These are phyloP conservation scores for Phaeosphaeriaceae sp. DNA, from an alignment of 2,329 filamentous ascomycete species.

Conservation along the genomic window DNA sequence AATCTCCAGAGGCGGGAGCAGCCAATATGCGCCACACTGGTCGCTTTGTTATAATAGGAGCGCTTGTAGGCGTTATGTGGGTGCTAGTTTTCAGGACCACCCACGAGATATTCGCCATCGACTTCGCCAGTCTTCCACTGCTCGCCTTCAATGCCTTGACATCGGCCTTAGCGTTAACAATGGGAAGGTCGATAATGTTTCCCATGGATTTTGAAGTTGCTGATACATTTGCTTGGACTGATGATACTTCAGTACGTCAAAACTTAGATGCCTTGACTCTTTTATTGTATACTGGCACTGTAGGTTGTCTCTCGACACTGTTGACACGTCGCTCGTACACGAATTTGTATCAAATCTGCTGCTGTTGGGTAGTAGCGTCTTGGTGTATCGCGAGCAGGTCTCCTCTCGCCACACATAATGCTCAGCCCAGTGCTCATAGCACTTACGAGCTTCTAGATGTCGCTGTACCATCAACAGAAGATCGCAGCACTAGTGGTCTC, in stretches of 20 bases:
- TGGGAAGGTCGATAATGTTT: conserved; percentile 12
- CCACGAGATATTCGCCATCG: conserved; percentile 12
- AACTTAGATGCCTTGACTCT: conserved; percentile 11
- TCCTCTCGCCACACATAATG: too few relatives aligned
- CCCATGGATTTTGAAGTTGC: conserved; percentile 12
- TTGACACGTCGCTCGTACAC: conserved; percentile 28
- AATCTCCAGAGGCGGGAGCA: conserved; percentile 8
- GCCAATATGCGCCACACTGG: conserved; percentile 1
- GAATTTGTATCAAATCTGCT: conserved; percentile 18
- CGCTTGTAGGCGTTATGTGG: conserved; percentile 11
- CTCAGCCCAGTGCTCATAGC: too few relatives aligned
- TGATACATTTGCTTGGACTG: not conserved
- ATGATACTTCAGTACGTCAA: not conserved
- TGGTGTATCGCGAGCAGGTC: too few relatives aligned
- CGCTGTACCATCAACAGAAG: too few relatives aligned
- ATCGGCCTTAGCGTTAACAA: conserved; percentile 16
- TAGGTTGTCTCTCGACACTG: conserved; percentile 19
- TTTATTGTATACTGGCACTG: conserved; percentile 16
- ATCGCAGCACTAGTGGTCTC: too few relatives aligned
- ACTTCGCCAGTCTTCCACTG: conserved; percentile 12
- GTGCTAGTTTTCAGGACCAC: conserved; percentile 1
- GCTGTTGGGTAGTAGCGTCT: not conserved
- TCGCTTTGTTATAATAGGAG: conserved; percentile 7
- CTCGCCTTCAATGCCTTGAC: conserved; percentile 18
- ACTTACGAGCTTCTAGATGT: too few relatives aligned